Base-by-base conservation (phyloP, 805 yeast species). In the Suhomyces pyralidae region DNA sequence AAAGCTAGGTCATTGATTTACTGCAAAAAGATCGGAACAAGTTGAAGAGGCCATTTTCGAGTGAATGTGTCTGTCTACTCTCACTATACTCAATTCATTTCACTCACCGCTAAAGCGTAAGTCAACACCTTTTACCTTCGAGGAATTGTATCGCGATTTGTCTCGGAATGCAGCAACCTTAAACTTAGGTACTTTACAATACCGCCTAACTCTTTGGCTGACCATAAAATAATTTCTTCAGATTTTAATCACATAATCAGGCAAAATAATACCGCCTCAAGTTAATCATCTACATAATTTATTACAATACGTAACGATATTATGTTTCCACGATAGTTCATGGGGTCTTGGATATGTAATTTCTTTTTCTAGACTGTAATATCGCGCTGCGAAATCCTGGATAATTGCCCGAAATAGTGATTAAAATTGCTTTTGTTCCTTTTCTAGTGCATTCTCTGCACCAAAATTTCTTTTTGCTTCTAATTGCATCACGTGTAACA, bases 401-500 rank as follows among this genome's bases (percentile, higher is more conserved):
- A 30, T 20, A 10, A 14, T 46, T 36, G 24, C 49, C 49, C 15
- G 24, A 34, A 32, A 9, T 5, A 40, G 49, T 19, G 36, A 14
- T 10, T n/a, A 17, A 12, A 34, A 36, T 46, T 34, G 43, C 43
- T 46, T 46, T 46, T 34, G 32, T 46, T 19, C 17, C 14, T 20
- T 46, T 38, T 46, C 49, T 9, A 46, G 32, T 25, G 15, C 24
- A 20, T 46, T 46, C 49, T 22, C 20, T 45, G 48, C 48, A 30
- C 26, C n/a, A n/a, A 24, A 19, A 47, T 47, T 47, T 28, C 50
- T 47, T 47, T 47, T 47, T 36, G 26, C 14, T 26, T 43, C 38
- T 7, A 17, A 42, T 22, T 7, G 24, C 45, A 17, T 47, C 50
- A 47, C 50, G 50, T 47, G 50, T 47, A 47, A 47, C 50, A 38